Evolutionary conservation across 2,329 filamentous ascomycete species (phyloP).

Genomic region (Beauveria brongniartii): DNA sequence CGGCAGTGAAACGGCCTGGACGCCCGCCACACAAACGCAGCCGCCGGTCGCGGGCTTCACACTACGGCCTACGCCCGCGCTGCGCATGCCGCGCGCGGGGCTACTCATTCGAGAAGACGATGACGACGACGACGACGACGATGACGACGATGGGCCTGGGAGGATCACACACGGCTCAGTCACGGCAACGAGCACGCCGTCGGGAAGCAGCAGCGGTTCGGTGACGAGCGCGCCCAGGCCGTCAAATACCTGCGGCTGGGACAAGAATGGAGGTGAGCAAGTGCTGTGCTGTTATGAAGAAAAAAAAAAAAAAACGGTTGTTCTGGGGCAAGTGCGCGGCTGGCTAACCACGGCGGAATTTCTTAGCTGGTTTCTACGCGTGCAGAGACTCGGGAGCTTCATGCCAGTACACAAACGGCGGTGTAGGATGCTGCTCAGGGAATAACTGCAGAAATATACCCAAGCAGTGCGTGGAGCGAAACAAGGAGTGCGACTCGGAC

Average conservation of each 20-base stretch:
- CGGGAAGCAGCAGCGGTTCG: not conserved
- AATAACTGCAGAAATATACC: not conserved
- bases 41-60: not conserved
- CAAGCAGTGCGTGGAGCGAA: not conserved
- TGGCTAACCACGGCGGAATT: not conserved
- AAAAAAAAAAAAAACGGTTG: no score
- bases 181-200: not conserved
- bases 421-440: not conserved
- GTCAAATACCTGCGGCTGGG: conserved; percentile 5
- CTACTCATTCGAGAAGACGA: not conserved
- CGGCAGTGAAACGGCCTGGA: not conserved
- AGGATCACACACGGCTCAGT: not conserved
- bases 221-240: not conserved
- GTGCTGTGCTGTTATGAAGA: not conserved
- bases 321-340: no score
- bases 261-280: not conserved
- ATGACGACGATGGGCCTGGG: not conserved
- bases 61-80: not conserved
- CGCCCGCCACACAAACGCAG: not conserved
- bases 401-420: not conserved
- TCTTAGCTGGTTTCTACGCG: not conserved
- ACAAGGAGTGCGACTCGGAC: not conserved
- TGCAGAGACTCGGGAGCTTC: not conserved
- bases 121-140: conserved; percentile 1
- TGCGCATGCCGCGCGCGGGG: not conserved